These are phyloP conservation scores for Penicillium vulpinum DNA, from an alignment of 2,329 filamentous ascomycete species.

Conservation along the genomic window DNA sequence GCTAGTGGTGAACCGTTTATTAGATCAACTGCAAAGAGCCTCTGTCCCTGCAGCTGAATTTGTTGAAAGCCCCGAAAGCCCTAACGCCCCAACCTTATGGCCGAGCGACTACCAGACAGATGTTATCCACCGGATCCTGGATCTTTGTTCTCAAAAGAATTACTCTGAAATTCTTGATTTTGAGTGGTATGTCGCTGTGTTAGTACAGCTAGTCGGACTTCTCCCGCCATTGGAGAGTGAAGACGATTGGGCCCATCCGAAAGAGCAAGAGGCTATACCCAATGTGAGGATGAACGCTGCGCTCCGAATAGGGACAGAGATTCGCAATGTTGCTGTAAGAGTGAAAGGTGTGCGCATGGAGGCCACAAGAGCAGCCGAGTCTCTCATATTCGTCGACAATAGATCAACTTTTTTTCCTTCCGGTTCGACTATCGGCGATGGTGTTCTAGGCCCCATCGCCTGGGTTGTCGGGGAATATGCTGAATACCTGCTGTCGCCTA, in stretches of 20 bases:
- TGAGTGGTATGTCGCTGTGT: constrained; percentile 93
- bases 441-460: constrained; percentile 71
- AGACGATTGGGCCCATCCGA: constrained; percentile 22
- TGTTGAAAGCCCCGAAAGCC: neutral
- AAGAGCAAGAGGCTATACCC: constrained; percentile 12
- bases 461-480: constrained; percentile 93
- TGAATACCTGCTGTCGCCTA: constrained; percentile 66
- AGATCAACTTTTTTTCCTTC: constrained; percentile 58
- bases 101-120: constrained; percentile 84
- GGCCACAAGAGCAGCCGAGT: constrained; percentile 79
- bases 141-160: constrained; percentile 86
- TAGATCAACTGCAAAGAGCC: constrained; percentile 75
- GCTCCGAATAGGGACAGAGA: constrained; percentile 70
- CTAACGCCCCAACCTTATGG: constrained; percentile 54
- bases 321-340: constrained; percentile 88
- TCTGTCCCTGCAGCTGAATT: constrained; percentile 44
- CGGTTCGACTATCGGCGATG: constrained; percentile 53
- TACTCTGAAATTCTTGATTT: constrained; percentile 87
- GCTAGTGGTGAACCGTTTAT: constrained; percentile 78
- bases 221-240: constrained; percentile 33
- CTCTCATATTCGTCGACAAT: constrained; percentile 63
- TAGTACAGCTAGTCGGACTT: constrained; percentile 79
- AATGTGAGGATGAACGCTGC: constrained; percentile 28
- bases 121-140: constrained; percentile 78
- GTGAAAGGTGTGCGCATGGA: constrained; percentile 79